These are phyloP conservation scores for Gloeopeniophorella convolvens DNA, from an alignment of 768 basidiomycete genomes.

Conservation along the genomic window DNA sequence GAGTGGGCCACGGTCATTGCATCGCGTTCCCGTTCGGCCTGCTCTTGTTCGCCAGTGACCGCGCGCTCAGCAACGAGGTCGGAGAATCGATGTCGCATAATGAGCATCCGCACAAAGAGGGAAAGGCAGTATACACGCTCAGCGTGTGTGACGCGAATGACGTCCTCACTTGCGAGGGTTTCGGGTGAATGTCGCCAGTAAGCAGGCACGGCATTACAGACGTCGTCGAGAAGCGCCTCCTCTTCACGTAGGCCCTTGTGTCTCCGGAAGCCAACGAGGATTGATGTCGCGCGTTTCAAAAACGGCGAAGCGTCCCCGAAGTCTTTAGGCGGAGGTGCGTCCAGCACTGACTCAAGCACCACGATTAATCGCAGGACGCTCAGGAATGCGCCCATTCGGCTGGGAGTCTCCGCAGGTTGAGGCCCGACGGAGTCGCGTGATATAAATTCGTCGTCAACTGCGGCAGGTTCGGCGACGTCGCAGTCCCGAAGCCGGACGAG, in stretches of 20 bases:
- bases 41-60: conserved; percentile 43
- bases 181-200: conserved; percentile 80
- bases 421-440: conserved; percentile 59
- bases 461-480: conserved; percentile 81
- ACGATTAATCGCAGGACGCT: conserved; percentile 72
- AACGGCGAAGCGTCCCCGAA: conserved; percentile 69
- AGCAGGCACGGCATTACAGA: conserved; percentile 59
- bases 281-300: conserved; percentile 60
- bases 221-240: conserved; percentile 75
- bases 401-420: conserved; percentile 67
- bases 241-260: conserved; percentile 71
- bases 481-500: conserved; percentile 84
- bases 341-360: conserved; percentile 82
- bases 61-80: conserved; percentile 68
- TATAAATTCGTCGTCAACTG: conserved; percentile 87
- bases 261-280: conserved; percentile 56
- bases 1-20: conserved; percentile 72
- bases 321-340: conserved; percentile 65
- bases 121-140: conserved; percentile 83
- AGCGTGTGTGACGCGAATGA: conserved; percentile 84
- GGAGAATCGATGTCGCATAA: conserved; percentile 82
- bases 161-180: conserved; percentile 77
- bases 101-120: conserved; percentile 81
- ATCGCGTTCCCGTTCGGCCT: conserved; percentile 64
- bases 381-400: conserved; percentile 78